Base-by-base conservation (phyloP, 2,329 filamentous ascomycete species). In the Clonostachys sp. region DNA sequence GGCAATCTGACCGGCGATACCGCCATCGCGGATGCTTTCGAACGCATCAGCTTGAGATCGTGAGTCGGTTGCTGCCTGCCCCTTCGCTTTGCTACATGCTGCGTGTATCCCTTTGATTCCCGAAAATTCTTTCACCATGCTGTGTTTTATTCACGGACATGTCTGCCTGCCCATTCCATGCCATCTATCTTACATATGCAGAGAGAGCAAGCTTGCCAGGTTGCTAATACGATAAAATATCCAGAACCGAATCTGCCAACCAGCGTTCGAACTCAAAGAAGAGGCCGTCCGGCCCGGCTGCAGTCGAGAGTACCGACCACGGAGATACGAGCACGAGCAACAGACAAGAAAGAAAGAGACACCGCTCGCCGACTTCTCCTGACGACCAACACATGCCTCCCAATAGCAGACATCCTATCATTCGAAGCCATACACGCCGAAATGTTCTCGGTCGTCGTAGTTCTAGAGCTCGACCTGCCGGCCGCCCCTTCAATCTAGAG, bases 401-500 rank as follows among this genome's bases (percentile, higher is more conserved):
- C 18, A 20, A 20, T 6, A 20, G 18, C 4, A 20, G 6, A 5
- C 18, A 20, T 20, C 18, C 18, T 20, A 5, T 20, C 18, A 6
- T 5, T 20, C 4, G 18, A 5, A 20, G 18, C 5, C 18, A 5
- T 20, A 6, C 18, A 20, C 18, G 5, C 18, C 18, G 2, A 20
- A 20, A 20, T 20, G 5, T 5, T 20, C 6, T 5, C 18, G 18
- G 5, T 6, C 18, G 18, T 20, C 6, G 5, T 20, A 5, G 18
- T 20, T 20, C 5, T 2, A 6, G 18, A 20, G 18, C 18, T 20
- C 4, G 18, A 20, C 45, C 51, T 4, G 53, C 54, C 6, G 50
- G 61, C 1, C 57, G 59, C 20, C 61, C 65, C 0, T 65, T 60
- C 60, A 53, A 44, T 2, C 56, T 58, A 1, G 53, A 60, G 4